Evolutionary conservation across 305 asterid genomes (phyloP), one percentile per base, ranked within the genome.

Genomic region (Fraxinus baroniana): DNA sequence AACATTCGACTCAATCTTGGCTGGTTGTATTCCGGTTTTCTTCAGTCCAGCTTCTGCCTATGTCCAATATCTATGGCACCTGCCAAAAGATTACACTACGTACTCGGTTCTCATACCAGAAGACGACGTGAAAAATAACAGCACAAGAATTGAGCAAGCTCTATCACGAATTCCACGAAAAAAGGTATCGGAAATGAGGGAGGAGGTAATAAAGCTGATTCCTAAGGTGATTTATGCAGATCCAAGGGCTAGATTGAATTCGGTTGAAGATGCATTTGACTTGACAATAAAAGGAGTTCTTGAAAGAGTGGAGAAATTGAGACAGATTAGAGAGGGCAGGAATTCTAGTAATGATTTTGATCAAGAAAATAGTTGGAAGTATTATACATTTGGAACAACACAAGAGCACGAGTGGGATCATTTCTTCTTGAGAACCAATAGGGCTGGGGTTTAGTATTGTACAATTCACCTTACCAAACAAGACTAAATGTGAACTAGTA

Each of bases 21-120:
- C 97, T 0, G 98, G 98, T 0, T 95, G 99, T 73, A 92, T 95
- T 1, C 99, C 99, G 0, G 98, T 95, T 5, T 93, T 95, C 83
- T 94, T 93, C 88, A 86, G 41, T 26, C 99, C 98, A 0, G 97
- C 80, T 0, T 93, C 99, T 0, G 91, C 97, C 3, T 95, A 93
- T n/a, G 92, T 95, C 13, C 98, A 95, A 82, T 95, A 95, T 77
- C 35, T 91, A 2, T 95, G 99, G 98, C 96, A 94, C 60, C 77
- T 95, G 41, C 99, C 98, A 0, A 86, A 60, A 78, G 87, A 91
- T 35, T 87, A 77, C 64, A 20, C 30, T 2, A 90, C 88, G 3
- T 94, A 92, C 15, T 94, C 98, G 0, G 94, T 95, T 30, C 88
- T 94, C 12, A 93, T 95, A 60, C 86, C 95, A 0, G 97, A 95